Evolutionary conservation across 1,139 yeast species (phyloP).

Genomic region (Debaryomyces udenii): DNA sequence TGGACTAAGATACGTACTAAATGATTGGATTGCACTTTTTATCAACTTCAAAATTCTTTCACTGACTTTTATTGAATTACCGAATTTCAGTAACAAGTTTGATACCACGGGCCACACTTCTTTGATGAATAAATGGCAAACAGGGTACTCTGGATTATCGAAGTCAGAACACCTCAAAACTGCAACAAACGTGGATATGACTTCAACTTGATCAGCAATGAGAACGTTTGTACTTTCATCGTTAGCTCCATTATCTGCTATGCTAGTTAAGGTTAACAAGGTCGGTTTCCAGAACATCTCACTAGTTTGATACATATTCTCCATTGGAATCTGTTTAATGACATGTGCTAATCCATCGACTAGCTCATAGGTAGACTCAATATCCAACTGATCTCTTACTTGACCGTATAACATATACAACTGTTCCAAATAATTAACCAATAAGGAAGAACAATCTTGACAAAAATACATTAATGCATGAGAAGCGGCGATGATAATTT

Average conservation of each 20-base stretch:
- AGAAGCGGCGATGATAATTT: constrained; percentile 82
- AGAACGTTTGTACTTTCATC: constrained; percentile 39
- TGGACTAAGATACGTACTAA: constrained; percentile 62
- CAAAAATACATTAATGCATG: constrained; percentile 95
- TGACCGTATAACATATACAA: constrained; percentile 74
- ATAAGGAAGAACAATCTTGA: constrained; percentile 77
- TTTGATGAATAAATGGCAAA: constrained; percentile 58
- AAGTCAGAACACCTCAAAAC: constrained; percentile 51
- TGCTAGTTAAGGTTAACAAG: constrained; percentile 47
- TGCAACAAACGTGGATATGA: constrained; percentile 69
- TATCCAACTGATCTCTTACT: constrained; percentile 59
- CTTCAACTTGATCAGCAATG: constrained; percentile 78
- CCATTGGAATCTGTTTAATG: constrained; percentile 54
- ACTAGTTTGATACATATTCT: constrained; percentile 37
- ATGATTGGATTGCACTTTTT: constrained; percentile 68
- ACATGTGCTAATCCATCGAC: constrained; percentile 92
- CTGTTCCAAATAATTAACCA: constrained; percentile 75
- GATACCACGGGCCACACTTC: constrained; percentile 61
- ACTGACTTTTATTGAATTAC: constrained; percentile 60
- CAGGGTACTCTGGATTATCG: constrained; percentile 48
- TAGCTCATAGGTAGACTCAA: constrained; percentile 73
- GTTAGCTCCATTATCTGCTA: constrained; percentile 21
- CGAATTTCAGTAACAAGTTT: constrained; percentile 54
- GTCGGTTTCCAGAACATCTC: constrained; percentile 72
- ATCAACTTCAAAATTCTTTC: constrained; percentile 76